Percentiles rank a stretch among this genome's conserved stretches.
Evolutionary conservation across 192 early-diverging fungal genomes (phyloP).

Genomic region (Glomus cerebriforme): DNA sequence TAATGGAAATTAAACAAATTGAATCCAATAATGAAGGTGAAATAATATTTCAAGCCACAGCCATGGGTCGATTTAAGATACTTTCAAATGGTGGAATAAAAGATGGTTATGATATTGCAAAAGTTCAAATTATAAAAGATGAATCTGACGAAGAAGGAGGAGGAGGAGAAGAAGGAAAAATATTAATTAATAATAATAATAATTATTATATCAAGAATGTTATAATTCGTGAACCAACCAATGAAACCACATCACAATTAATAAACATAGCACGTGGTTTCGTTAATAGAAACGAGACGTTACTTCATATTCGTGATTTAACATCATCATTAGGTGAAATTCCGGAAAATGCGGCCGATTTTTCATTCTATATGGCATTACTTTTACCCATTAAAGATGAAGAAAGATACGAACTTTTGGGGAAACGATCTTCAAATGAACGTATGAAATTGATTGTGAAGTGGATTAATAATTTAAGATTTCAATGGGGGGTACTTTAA

Average conservation of each 20-base stretch:
- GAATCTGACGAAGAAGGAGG: not conserved
- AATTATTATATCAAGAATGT: not conserved
- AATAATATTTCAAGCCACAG: not conserved
- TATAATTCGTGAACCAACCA: not conserved
- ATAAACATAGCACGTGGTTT: not conserved
- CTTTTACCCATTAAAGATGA: not conserved
- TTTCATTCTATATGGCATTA: not conserved
- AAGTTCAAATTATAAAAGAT: not conserved
- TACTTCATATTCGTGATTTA: not conserved
- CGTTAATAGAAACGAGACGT: not conserved
- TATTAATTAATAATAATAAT: not conserved
- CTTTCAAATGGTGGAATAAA: not conserved
- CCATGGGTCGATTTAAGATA: not conserved
- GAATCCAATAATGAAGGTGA: not conserved
- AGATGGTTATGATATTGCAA: not conserved
- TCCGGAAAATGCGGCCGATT: not conserved
- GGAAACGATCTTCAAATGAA: not conserved
- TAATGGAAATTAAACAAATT: not conserved
- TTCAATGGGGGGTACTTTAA: not conserved
- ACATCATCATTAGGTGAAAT: not conserved
- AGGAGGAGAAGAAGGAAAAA: not conserved
- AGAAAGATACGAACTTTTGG: not conserved
- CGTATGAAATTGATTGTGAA: not conserved
- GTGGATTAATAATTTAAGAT: not conserved
- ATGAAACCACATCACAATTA: not conserved